phyloP scores from a whole-genome alignment of 2,329 filamentous ascomycete genomes.

The Colletotrichum brevisporum region DNA sequence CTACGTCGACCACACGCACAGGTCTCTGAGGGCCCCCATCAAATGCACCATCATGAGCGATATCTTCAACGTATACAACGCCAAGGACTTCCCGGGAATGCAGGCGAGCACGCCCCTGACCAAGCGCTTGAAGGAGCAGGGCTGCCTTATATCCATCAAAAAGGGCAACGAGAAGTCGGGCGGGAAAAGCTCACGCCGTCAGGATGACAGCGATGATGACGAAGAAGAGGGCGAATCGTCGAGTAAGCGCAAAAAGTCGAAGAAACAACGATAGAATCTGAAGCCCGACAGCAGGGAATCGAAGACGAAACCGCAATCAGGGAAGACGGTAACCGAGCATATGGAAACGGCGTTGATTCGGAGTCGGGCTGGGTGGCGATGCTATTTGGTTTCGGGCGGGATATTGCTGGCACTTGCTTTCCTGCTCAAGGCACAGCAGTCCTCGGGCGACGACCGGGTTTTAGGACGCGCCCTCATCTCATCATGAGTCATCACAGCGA shows the following conservation, averaged over 20 bases:
- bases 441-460: not conserved
- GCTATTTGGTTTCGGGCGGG: constrained; percentile 5
- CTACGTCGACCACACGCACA: constrained; percentile 73
- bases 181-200: constrained; percentile 48
- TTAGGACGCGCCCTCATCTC: not conserved
- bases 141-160: constrained; percentile 87
- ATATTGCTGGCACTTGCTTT: no score
- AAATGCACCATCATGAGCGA: constrained; percentile 72
- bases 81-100: constrained; percentile 91
- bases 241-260: constrained; percentile 32
- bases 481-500: not conserved
- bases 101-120: constrained; percentile 81
- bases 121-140: constrained; percentile 82
- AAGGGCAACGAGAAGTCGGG: constrained; percentile 81
- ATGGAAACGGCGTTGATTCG: constrained; percentile 30
- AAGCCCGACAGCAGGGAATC: not conserved
- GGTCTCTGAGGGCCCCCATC: constrained; percentile 67
- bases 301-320: not conserved
- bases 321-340: constrained; percentile 15
- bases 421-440: no score
- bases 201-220: constrained; percentile 61
- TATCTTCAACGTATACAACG: constrained; percentile 84
- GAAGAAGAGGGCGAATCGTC: constrained; percentile 54
- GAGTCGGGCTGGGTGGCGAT: constrained; percentile 27
- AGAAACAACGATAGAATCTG: constrained; percentile 28